Conservation (phyloP, 2,329 filamentous ascomycete species). For the Cladobotryum protrusum region DNA sequence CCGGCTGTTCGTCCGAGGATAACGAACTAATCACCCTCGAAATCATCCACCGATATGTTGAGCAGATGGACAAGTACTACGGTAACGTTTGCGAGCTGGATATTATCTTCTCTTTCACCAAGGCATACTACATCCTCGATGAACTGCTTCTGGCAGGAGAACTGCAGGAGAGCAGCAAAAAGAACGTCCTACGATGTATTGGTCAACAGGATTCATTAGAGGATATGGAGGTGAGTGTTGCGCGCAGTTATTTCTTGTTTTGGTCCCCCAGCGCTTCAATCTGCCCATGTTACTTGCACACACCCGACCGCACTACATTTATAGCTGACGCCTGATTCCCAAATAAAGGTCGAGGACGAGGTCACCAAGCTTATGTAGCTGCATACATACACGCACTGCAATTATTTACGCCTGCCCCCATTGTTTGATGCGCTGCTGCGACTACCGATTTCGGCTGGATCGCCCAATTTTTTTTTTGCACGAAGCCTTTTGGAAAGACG, state of each 20-base stretch:
- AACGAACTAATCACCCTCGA: conserved; percentile 98
- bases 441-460: background rate
- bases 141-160: conserved; percentile 92
- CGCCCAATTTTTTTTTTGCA: background rate
- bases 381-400: conserved; percentile 10
- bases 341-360: conserved; percentile 73
- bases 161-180: conserved; percentile 98
- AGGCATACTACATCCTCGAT: conserved; percentile 98
- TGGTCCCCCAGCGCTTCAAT: conserved; percentile 15
- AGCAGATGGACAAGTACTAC: conserved; percentile 99
- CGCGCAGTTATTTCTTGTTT: conserved; percentile 11
- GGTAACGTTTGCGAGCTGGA: conserved; percentile 99
- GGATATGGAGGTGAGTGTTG: conserved; percentile 89
- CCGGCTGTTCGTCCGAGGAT: conserved; percentile 91
- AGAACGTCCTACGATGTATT: conserved; percentile 94
- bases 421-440: background rate
- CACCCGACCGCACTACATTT: conserved; percentile 13
- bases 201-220: conserved; percentile 95
- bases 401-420: background rate
- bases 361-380: conserved; percentile 82
- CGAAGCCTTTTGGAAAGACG: conserved; percentile 6
- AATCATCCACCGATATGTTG: conserved; percentile 97
- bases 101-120: conserved; percentile 99
- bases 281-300: background rate
- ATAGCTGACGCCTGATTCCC: conserved; percentile 25